Conservation (phyloP, 2,329 filamentous ascomycete genomes). For the Colletotrichum sp. region DNA sequence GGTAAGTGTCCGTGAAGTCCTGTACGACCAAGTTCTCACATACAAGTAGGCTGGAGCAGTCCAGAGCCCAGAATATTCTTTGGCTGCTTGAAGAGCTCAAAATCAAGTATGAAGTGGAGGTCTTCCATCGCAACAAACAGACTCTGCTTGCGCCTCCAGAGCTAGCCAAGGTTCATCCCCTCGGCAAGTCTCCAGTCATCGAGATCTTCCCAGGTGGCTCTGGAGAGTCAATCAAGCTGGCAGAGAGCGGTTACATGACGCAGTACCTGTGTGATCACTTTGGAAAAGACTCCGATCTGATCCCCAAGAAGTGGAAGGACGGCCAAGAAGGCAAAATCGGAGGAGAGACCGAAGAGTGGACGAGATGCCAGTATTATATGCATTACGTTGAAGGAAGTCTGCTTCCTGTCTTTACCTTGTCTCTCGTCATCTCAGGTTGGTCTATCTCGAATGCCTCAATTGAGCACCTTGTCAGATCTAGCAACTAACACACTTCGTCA, state of each 20-base stretch:
- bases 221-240: conserved; percentile 64
- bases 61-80: conserved; percentile 81
- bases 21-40: not conserved
- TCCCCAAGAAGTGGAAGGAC: conserved; percentile 60
- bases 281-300: conserved; percentile 46
- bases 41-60: conserved; percentile 76
- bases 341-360: conserved; percentile 66
- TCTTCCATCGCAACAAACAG: conserved; percentile 71
- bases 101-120: conserved; percentile 78
- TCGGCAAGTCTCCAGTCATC: conserved; percentile 87
- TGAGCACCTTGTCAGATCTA: not conserved
- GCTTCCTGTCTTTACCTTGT: conserved; percentile 73
- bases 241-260: conserved; percentile 81
- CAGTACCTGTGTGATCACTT: conserved; percentile 81
- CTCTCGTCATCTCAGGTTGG: conserved; percentile 62
- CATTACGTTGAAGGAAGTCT: conserved; percentile 87
- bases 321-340: conserved; percentile 63
- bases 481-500: conserved; percentile 19
- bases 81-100: conserved; percentile 88
- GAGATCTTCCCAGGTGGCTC: conserved; percentile 57
- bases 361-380: conserved; percentile 72
- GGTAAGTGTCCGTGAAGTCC: conserved; percentile 46
- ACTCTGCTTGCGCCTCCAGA: conserved; percentile 76
- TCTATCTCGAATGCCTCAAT: conserved; percentile 5
- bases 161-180: conserved; percentile 78